Evolutionary conservation across 257 asterid species (phyloP), one percentile per base, ranked within the genome.

Genomic region (Solanum infundibuliforme): DNA sequence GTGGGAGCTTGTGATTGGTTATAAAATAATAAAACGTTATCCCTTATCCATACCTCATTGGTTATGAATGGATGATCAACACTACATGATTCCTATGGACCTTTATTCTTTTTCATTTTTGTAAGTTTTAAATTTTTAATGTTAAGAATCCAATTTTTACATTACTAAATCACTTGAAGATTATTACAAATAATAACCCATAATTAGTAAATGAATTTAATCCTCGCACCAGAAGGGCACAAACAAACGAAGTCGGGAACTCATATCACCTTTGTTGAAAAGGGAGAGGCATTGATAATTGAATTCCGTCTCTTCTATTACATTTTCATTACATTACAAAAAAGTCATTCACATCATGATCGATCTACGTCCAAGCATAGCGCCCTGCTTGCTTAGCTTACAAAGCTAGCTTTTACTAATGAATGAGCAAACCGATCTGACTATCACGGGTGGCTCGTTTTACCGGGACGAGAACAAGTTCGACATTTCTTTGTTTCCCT

Each of bases 81-180:
- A 35, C 32, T 41, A 13, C 25, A 18, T 77, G 65, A 25, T 21
- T 52, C 90, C 10, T 35, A 10, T 25, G 41, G 20, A 74, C 31
- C 31, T 35, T 74, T 88, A 88, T 81, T 94, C 9, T 3, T 5
- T 39, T 9, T 90, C 88, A 71, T 93, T 76, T 39, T 23, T 6
- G n/a, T 7, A 7, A 76, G 84, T 76, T 77, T 0, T 0, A 25
- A 38, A 12, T 20, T 13, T 76, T 12, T n/a, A n/a, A n/a, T 14
- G 20, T 43, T 76, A 41, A 6, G 29, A 75, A 71, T 8, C 21
- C 29, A 75, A 12, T 6, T 38, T 75, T 77, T 77, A 77, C 36
- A 14, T 77, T 79, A 1, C 3, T 0, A 41, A 20, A 29, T 43
- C 1, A 14, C 6, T 27, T 14, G 65, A 43, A 79, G 18, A 77